Conservation (phyloP, 257 asterid genomes). For the Solanum chaucha region DNA sequence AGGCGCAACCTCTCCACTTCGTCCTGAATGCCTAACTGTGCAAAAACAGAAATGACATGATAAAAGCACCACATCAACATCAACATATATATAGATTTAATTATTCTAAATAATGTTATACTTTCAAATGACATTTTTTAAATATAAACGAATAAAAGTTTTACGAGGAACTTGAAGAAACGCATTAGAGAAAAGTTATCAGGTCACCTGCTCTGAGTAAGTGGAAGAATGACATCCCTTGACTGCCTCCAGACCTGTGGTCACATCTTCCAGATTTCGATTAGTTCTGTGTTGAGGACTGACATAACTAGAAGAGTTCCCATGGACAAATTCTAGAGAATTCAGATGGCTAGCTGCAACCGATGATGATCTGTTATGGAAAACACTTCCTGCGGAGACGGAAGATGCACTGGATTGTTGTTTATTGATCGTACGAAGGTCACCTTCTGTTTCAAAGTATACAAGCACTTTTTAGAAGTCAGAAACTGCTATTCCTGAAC, state of each 20-base stretch:
- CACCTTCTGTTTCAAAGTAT: slow-evolving; percentile 17
- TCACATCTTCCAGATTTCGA: slow-evolving; percentile 19
- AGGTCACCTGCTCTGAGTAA: slow-evolving; percentile 41
- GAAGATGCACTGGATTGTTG: slow-evolving; percentile 23
- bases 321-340: slow-evolving; percentile 17
- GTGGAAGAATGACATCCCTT: slow-evolving; percentile 21
- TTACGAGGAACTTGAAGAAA: slow-evolving; percentile 1
- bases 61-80: slow-evolving; percentile 5
- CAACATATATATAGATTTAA: background rate
- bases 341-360: slow-evolving; percentile 16
- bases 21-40: slow-evolving; percentile 39
- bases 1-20: slow-evolving; percentile 54
- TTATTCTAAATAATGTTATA: background rate
- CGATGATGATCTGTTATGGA: slow-evolving; percentile 4
- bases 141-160: slow-evolving; percentile 1
- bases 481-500: background rate
- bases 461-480: slow-evolving; percentile 7
- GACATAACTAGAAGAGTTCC: slow-evolving; percentile 6
- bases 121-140: background rate
- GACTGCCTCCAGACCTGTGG: slow-evolving; percentile 12
- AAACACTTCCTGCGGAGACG: slow-evolving; percentile 25
- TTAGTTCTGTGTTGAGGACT: slow-evolving; percentile 5
- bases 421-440: slow-evolving; percentile 16
- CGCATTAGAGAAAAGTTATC: slow-evolving; percentile 1
- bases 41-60: background rate